Evolutionary conservation across 176 grass and related monocot species (phyloP), one percentile per base, ranked within the genome.

Genomic region (Aegilops tauschii): DNA sequence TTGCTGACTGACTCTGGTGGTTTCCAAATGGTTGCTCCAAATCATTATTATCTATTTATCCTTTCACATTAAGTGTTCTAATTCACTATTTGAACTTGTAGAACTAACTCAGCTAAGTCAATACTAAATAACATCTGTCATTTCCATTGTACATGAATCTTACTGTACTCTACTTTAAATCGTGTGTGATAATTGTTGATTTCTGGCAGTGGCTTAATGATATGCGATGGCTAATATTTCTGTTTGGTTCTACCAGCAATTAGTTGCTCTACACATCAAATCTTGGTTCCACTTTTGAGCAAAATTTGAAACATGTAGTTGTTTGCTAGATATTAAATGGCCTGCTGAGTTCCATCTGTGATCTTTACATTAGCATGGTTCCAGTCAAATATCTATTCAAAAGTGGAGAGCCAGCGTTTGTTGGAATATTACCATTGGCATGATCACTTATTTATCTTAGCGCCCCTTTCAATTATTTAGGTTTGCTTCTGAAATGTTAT

Each of bases 1-100:
- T 80, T 98, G 45, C 92, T 98, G 68, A 98, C 96, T 61, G 96
- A 98, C 87, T 98, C 96, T 16, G 96, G 96, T 34, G 96, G 96
- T 89, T 98, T 98, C 84, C 96, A 98, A 98, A 98, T 98, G 96
- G 96, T 98, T 91, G 76, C 28, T 81, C 44, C 69, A 66, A 79
- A 84, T 84, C 83, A 79, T 77, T 83, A 69, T 58, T 79, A 64
- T 78, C 6, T 87, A 21, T 54, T 18, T 54, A 54, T 54, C 17
- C 20, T 78, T 59, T 62, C 65, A 65, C 59, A 37, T 81, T 76
- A 49, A 68, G 21, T 91, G 13, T 50, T 69, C 36, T 77, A 66
- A 30, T 82, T 42, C 64, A 27, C 37, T 32, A 56, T 87, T 86
- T 68, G 61, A 87, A 61, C 85, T 36, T 50, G 61, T 35, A 49